phyloP scores from a whole-genome alignment of 2,329 filamentous ascomycete genomes.

The Neophaeococcomyces aloes region DNA sequence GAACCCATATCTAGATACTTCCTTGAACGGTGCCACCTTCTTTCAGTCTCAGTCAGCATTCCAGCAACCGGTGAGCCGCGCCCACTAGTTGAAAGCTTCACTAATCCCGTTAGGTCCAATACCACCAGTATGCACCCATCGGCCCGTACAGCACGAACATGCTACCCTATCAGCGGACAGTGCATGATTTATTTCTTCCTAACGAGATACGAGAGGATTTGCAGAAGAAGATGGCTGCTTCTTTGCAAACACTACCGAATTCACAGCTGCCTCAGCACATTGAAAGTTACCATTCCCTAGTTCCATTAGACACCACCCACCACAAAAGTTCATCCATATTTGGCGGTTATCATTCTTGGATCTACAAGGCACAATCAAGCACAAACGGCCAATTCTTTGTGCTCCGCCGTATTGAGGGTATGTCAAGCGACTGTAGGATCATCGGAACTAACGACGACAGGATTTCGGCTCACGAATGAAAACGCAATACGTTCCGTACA shows the following conservation, averaged over 20 bases:
- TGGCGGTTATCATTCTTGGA: constrained; percentile 72
- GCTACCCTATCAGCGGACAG: constrained; percentile 70
- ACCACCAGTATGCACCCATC: constrained; percentile 84
- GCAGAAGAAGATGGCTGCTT: constrained; percentile 77
- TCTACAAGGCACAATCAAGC: constrained; percentile 85
- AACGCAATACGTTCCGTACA: constrained; percentile 77
- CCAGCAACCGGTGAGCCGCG: constrained; percentile 50
- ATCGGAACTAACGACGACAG: constrained; percentile 29
- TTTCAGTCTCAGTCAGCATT: constrained; percentile 51
- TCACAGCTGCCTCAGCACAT: constrained; percentile 63
- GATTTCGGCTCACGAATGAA: constrained; percentile 79
- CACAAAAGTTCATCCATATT: constrained; percentile 71
- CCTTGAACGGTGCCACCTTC: constrained; percentile 53
- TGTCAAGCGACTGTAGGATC: constrained; percentile 6
- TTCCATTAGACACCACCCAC: constrained; percentile 72
- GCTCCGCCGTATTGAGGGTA: constrained; percentile 72
- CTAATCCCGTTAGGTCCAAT: constrained; percentile 53
- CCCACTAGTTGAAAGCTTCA: neutral
- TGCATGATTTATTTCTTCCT: constrained; percentile 84
- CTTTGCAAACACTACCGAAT: constrained; percentile 72
- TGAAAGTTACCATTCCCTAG: constrained; percentile 84
- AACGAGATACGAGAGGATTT: constrained; percentile 79
- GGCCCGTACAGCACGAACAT: constrained; percentile 74
- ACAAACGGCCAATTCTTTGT: constrained; percentile 86
- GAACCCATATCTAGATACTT: constrained; percentile 67